Evolutionary conservation across 2,329 filamentous ascomycete species (phyloP).

Genomic region (Colletotrichum sp.): DNA sequence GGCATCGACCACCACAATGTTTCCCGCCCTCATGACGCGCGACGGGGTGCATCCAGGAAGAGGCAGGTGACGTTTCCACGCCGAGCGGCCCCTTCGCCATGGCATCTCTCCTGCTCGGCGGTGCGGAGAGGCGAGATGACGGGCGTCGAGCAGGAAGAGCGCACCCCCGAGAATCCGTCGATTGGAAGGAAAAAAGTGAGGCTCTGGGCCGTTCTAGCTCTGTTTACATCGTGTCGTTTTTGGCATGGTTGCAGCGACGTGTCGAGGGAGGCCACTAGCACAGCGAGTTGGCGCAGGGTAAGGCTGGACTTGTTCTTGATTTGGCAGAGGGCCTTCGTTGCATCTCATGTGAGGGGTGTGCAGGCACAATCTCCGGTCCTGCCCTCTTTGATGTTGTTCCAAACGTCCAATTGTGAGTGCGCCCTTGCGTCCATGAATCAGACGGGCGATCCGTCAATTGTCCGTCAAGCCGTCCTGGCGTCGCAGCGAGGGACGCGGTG

Average conservation of each 20-base stretch:
- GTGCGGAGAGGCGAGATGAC: constrained; percentile 4
- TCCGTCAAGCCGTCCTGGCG: background rate
- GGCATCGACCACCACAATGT: background rate
- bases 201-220: constrained; percentile 10
- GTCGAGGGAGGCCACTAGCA: background rate
- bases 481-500: background rate
- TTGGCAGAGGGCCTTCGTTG: background rate
- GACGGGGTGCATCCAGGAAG: constrained; percentile 1
- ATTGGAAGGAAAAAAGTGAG: background rate
- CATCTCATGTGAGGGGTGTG: constrained; percentile 15
- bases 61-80: constrained; percentile 4
- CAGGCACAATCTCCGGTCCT: constrained; percentile 15
- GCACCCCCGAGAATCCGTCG: background rate
- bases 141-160: background rate
- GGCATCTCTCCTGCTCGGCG: background rate
- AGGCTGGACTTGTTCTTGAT: constrained; percentile 10
- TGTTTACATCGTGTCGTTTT: constrained; percentile 17
- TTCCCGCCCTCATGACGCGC: background rate
- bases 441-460: constrained; percentile 2
- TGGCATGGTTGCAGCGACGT: constrained; percentile 12
- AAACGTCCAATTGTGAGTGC: background rate
- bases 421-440: constrained; percentile 15
- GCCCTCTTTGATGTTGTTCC: constrained; percentile 1
- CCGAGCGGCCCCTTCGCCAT: background rate
- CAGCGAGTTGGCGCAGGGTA: constrained; percentile 1